A percentile compares a stretch with the other conserved stretches of the same genome.
These are phyloP conservation scores for Penicillium sp. DNA, from an alignment of 2,329 filamentous ascomycete genomes.

Conservation along the genomic window DNA sequence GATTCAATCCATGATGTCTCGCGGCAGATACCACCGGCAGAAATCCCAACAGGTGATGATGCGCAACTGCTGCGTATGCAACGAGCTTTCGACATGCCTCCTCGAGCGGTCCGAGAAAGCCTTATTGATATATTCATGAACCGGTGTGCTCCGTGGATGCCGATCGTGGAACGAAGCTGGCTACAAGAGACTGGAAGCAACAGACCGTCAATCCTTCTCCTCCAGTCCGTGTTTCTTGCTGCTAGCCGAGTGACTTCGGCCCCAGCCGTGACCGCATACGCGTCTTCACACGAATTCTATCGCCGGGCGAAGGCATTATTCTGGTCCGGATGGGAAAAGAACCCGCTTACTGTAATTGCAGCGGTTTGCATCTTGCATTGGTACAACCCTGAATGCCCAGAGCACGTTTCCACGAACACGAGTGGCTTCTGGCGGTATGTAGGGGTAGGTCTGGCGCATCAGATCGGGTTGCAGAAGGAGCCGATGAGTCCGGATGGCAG, in stretches of 20 bases:
- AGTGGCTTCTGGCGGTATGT: conserved; percentile 52
- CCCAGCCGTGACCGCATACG: conserved; percentile 33
- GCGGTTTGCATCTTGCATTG: conserved; percentile 40
- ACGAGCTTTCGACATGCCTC: conserved; percentile 34
- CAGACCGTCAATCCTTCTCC: conserved; percentile 35
- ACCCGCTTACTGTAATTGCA: conserved; percentile 37
- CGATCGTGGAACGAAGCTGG: conserved; percentile 37
- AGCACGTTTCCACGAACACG: conserved; percentile 47
- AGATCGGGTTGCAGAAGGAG: conserved; percentile 51
- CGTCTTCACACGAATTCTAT: conserved; percentile 37
- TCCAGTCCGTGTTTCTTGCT: conserved; percentile 49
- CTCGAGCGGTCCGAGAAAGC: conserved; percentile 33
- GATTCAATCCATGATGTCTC: neutral
- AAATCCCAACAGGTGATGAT: conserved; percentile 27
- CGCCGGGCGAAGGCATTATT: conserved; percentile 40
- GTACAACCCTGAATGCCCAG: conserved; percentile 41
- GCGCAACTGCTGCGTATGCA: conserved; percentile 32
- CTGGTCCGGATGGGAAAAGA: conserved; percentile 39
- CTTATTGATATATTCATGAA: conserved; percentile 40
- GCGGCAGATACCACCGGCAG: neutral
- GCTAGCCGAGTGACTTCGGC: conserved; percentile 48
- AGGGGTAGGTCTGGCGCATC: conserved; percentile 49
- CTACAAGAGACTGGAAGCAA: conserved; percentile 32
- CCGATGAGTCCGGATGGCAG: conserved; percentile 41
- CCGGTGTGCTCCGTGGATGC: conserved; percentile 40